Evolutionary conservation across 2,329 filamentous ascomycete species (phyloP).

Genomic region (Alternaria rosae): DNA sequence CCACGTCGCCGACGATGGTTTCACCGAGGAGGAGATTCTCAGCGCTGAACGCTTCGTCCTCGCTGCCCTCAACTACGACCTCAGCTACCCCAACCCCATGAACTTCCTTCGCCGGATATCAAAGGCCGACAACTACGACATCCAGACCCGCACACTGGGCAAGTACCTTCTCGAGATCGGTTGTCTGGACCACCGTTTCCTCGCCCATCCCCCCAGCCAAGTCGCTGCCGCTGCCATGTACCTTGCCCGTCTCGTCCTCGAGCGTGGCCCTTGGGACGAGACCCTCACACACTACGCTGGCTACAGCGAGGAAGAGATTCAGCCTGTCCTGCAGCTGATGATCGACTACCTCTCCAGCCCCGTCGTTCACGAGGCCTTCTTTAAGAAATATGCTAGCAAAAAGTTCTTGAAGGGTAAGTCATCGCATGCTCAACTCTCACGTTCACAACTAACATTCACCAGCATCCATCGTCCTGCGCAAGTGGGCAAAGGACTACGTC

Average conservation of each 20-base stretch:
- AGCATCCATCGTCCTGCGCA: constrained; percentile 91
- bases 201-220: constrained; percentile 87
- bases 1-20: constrained; percentile 95
- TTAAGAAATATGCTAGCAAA: constrained; percentile 99
- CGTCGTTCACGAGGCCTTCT: constrained; percentile 94
- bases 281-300: constrained; percentile 91
- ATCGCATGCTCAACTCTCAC: constrained; percentile 26
- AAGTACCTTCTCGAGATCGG: constrained; percentile 99
- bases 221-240: constrained; percentile 95
- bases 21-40: constrained; percentile 92
- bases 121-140: constrained; percentile 99
- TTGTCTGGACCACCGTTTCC: constrained; percentile 92
- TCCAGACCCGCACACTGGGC: constrained; percentile 93
- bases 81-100: constrained; percentile 99
- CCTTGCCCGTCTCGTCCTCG: constrained; percentile 85
- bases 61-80: constrained; percentile 89
- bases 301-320: constrained; percentile 90
- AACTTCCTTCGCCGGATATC: constrained; percentile 99
- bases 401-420: constrained; percentile 93
- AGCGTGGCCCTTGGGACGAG: constrained; percentile 89
- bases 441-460: constrained; percentile 18
- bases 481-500: constrained; percentile 85
- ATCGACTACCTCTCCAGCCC: constrained; percentile 93
- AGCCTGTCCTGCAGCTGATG: constrained; percentile 92
- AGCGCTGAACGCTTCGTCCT: constrained; percentile 97